Evolutionary conservation across 495 filamentous ascomycete species (phyloP), one percentile per base, ranked within the genome.

Genomic region (Penicillium mononematosum): DNA sequence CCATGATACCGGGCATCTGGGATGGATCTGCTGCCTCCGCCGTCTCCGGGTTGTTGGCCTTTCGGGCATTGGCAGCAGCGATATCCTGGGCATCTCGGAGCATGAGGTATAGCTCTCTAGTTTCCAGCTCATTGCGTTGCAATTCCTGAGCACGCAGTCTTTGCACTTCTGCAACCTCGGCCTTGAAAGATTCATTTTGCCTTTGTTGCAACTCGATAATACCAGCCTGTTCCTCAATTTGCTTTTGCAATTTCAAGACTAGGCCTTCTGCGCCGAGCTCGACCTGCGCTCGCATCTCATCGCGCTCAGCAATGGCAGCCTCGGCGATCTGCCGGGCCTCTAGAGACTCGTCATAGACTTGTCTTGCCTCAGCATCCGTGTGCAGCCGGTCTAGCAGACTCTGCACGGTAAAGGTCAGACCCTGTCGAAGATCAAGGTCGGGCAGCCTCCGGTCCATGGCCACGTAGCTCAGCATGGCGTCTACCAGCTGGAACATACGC

Each of bases 381-480:
- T 98, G 94, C 49, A 98, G 81, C 69, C 91, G 92, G 71, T 98
- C 95, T 54, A 98, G 77, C 58, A 98, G 78, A 71, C 83, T 94
- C 75, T 98, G 94, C 41, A 98, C 94, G 3, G 95, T 96, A 68
- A 98, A 97, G 68, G 93, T 96, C 63, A 98, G 82, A 58, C 92
- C 96, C 65, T 96, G 92, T 73, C 96, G 96, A 53, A 98, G 84
- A 67, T 98, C 94, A 81, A 98, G 91, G 74, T 98, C 92, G 42
- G 94, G 95, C 58, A 98, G 72, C 50, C 94, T 83, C 60, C 94
- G 86, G 71, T 98, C 94, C 95, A 98, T 98, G 55, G 92, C 94
- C 56, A 98, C 94, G 71, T 98, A 98, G 75, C 90, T 96, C 58
- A 98, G 85, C 90, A 98, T 98, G 9, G 90, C 86, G 69, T 98